Evolutionary conservation across 2,329 filamentous ascomycete species (phyloP).

Genomic region (Venturia asperata): DNA sequence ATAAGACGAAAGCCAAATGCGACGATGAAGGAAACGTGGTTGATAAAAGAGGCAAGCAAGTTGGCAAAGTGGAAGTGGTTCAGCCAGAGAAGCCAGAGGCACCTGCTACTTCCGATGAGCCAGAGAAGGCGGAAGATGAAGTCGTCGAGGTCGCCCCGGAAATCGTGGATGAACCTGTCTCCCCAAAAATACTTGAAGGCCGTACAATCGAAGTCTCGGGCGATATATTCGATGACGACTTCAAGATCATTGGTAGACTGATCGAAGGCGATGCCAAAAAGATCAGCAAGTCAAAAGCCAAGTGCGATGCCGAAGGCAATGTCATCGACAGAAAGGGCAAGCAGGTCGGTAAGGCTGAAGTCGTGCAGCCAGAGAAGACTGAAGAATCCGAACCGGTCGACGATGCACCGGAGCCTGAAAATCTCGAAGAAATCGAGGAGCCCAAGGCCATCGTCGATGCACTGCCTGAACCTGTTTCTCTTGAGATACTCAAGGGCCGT

Average conservation of each 20-base stretch:
- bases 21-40: conserved; percentile 15
- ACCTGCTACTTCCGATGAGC: conserved; percentile 26
- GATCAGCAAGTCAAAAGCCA: not conserved
- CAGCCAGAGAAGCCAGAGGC: conserved; percentile 38
- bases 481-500: conserved; percentile 45
- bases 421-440: not conserved
- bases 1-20: conserved; percentile 10
- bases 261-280: conserved; percentile 32
- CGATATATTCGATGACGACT: conserved; percentile 44
- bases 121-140: conserved; percentile 38
- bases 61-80: conserved; percentile 45
- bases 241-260: conserved; percentile 45
- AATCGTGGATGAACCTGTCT: conserved; percentile 30
- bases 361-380: conserved; percentile 27
- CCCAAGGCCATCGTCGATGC: conserved; percentile 25
- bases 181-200: conserved; percentile 42
- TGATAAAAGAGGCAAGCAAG: conserved; percentile 43
- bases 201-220: conserved; percentile 52
- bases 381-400: not conserved
- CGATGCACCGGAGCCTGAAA: conserved; percentile 28
- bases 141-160: conserved; percentile 39
- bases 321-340: conserved; percentile 8
- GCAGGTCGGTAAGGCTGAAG: conserved; percentile 21
- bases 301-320: conserved; percentile 6
- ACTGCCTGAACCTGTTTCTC: conserved; percentile 30